Evolutionary conservation across 2,329 filamentous ascomycete species (phyloP).

Genomic region (Metarhizium rileyi): DNA sequence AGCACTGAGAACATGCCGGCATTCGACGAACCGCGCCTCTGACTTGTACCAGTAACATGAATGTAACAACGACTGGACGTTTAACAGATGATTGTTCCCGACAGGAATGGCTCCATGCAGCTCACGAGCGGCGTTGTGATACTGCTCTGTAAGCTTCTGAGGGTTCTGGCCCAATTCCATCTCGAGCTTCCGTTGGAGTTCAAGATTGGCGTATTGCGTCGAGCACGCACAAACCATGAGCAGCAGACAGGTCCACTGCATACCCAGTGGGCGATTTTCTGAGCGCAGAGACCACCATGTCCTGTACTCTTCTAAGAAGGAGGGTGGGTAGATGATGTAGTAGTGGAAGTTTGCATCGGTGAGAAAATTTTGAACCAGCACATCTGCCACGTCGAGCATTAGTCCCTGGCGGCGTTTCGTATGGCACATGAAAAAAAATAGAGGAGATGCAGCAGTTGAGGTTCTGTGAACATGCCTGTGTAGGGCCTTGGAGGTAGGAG

Average conservation of each 20-base stretch:
- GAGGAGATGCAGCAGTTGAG: neutral
- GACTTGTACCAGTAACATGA: constrained; percentile 29
- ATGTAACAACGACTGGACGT: constrained; percentile 26
- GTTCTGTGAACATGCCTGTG: constrained; percentile 16
- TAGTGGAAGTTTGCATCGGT: constrained; percentile 28
- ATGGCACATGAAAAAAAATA: neutral
- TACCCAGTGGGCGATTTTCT: constrained; percentile 19
- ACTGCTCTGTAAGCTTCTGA: constrained; percentile 20
- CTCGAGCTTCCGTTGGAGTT: constrained; percentile 22
- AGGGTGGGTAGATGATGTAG: constrained; percentile 27
- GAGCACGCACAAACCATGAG: constrained; percentile 29
- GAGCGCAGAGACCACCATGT: constrained; percentile 24
- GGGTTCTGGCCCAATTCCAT: constrained; percentile 19
- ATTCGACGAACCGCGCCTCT: constrained; percentile 26
- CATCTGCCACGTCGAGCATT: constrained; percentile 16
- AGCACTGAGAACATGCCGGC: constrained; percentile 26
- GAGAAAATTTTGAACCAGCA: constrained; percentile 28
- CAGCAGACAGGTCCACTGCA: constrained; percentile 29
- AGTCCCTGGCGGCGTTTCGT: neutral
- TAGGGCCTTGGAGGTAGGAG: constrained; percentile 24
- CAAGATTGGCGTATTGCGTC: constrained; percentile 21
- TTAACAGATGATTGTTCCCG: constrained; percentile 22
- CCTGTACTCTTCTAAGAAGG: constrained; percentile 26
- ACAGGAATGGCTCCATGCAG: constrained; percentile 23
- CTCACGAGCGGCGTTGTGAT: constrained; percentile 23